phyloP scores from a whole-genome alignment of 2,329 filamentous ascomycete genomes.

The Chalaropsis ovoidea region DNA sequence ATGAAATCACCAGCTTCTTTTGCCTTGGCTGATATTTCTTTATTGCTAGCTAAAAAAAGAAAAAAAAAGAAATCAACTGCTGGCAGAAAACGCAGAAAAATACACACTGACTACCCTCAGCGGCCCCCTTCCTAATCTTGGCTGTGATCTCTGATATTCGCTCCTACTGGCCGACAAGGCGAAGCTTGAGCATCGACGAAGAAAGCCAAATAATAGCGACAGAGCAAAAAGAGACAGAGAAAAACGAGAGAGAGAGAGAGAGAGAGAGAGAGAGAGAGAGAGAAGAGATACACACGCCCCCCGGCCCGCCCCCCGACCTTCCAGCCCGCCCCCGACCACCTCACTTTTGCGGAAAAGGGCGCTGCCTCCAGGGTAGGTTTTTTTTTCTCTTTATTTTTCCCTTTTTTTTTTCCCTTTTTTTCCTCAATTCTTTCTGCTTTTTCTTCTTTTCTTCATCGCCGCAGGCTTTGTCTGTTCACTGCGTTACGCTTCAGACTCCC shows the following conservation, averaged over 20 bases:
- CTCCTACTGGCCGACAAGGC: not conserved
- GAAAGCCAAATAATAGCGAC: not conserved
- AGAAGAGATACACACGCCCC: conserved; percentile 15
- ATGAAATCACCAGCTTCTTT: not conserved
- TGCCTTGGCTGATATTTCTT: not conserved
- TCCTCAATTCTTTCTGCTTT: not conserved
- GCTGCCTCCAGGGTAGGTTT: conserved; percentile 10
- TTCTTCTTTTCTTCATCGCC: too few relatives aligned
- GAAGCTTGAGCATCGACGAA: not conserved
- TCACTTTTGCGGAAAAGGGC: conserved; percentile 21
- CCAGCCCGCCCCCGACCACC: conserved; percentile 21
- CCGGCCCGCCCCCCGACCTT: conserved; percentile 17
- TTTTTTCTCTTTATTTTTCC: conserved; percentile 3
- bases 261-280: conserved; percentile 9
- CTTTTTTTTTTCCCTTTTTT: conserved; percentile 1
- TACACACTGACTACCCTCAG: not conserved
- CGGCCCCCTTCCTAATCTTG: conserved; percentile 2
- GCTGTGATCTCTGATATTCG: conserved; percentile 1
- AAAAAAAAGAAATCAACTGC: conserved; percentile 12
- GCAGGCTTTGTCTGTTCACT: not conserved
- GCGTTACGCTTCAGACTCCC: not conserved
- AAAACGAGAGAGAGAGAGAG: not conserved
- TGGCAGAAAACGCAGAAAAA: too few relatives aligned
- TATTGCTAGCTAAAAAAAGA: too few relatives aligned
- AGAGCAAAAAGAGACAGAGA: not conserved